Percentiles rank a stretch among this genome's conserved stretches.
Evolutionary conservation across 2,329 filamentous ascomycete genomes (phyloP).

Genomic region (Aspergillus puulaauensis): DNA sequence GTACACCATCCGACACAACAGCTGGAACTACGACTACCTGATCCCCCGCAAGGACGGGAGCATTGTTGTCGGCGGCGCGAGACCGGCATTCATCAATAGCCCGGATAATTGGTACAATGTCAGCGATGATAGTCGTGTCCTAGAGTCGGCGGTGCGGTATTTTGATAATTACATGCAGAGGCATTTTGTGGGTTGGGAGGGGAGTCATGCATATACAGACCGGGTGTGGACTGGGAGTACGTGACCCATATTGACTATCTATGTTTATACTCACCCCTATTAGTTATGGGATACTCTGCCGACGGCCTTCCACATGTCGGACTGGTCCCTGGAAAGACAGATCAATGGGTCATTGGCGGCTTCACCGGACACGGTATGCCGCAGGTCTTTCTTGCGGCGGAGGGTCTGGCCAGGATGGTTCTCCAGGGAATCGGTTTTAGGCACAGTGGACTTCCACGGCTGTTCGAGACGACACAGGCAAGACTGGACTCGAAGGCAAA

Average conservation of each 20-base stretch:
- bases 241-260: slow-evolving; percentile 9
- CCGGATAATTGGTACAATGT: slow-evolving; percentile 46
- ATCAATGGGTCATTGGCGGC: slow-evolving; percentile 57
- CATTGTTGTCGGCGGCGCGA: slow-evolving; percentile 64
- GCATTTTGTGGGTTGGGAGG: slow-evolving; percentile 37
- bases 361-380: slow-evolving; percentile 71
- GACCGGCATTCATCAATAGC: slow-evolving; percentile 42
- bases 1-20: slow-evolving; percentile 61
- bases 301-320: slow-evolving; percentile 58
- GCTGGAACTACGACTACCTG: slow-evolving; percentile 66
- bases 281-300: slow-evolving; percentile 53
- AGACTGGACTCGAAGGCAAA: slow-evolving; percentile 18
- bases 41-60: slow-evolving; percentile 55
- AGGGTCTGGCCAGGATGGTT: slow-evolving; percentile 59
- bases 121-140: slow-evolving; percentile 51
- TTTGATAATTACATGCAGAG: slow-evolving; percentile 42
- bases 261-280: slow-evolving; percentile 20
- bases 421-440: slow-evolving; percentile 23
- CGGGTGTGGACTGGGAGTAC: slow-evolving; percentile 37
- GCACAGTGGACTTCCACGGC: slow-evolving; percentile 29
- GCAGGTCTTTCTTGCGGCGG: slow-evolving; percentile 59
- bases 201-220: slow-evolving; percentile 30
- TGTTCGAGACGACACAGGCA: slow-evolving; percentile 31
- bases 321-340: slow-evolving; percentile 41
- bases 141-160: slow-evolving; percentile 42